These are phyloP conservation scores for Pisolithus tinctorius DNA, from an alignment of 768 basidiomycete species.

Conservation along the genomic window DNA sequence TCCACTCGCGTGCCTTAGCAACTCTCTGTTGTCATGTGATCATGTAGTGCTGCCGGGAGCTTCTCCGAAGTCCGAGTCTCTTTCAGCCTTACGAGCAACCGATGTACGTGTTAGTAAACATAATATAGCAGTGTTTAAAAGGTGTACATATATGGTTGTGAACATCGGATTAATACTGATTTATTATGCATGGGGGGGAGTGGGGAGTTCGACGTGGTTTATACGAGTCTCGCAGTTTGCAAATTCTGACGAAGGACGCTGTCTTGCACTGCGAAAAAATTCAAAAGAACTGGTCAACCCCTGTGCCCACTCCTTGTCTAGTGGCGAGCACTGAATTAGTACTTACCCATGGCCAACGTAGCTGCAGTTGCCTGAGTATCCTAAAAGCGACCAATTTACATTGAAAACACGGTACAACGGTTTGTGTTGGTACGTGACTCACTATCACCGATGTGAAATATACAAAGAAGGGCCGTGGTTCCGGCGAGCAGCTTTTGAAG, in stretches of 20 bases:
- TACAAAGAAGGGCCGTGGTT: slow-evolving; percentile 48
- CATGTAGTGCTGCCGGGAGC: too few species aligned
- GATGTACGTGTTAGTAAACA: too few species aligned
- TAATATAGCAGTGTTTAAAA: too few species aligned
- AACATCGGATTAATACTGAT: too few species aligned
- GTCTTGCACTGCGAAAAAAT: slow-evolving; percentile 47
- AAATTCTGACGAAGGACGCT: slow-evolving; percentile 67
- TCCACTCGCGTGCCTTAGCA: too few species aligned
- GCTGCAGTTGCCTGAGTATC: slow-evolving; percentile 70
- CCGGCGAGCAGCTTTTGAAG: slow-evolving; percentile 52
- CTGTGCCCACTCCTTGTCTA: too few species aligned
- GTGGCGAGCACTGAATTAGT: neutral
- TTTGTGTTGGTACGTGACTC: slow-evolving; percentile 22
- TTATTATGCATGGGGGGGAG: neutral
- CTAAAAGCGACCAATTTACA: slow-evolving; percentile 29
- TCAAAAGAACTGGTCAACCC: neutral
- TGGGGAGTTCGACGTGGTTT: slow-evolving; percentile 5
- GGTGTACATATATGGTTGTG: too few species aligned
- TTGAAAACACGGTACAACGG: neutral
- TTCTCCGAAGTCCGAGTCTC: too few species aligned
- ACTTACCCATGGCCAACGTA: slow-evolving; percentile 60
- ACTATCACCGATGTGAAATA: slow-evolving; percentile 71
- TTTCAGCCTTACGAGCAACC: too few species aligned
- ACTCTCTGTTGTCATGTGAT: too few species aligned
- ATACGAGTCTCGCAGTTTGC: slow-evolving; percentile 64